Evolutionary conservation across 306 rosid species (phyloP), one percentile per base, ranked within the genome.

Genomic region (Corylus heterophylla): DNA sequence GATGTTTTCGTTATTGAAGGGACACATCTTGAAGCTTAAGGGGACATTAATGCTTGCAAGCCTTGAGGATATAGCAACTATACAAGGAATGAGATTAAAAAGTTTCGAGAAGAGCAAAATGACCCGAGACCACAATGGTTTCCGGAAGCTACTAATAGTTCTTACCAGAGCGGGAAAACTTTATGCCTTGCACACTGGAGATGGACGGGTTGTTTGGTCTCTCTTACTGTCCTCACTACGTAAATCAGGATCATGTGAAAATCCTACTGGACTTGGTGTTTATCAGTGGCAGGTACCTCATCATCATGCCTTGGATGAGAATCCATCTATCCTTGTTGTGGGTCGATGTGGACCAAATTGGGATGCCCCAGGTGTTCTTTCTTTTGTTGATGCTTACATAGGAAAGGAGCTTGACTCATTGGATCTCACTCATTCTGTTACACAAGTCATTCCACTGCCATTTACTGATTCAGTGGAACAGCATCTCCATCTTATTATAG

Each of bases 271-370:
- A 82, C 90, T 91, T 80, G 92, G 76, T 74, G 73, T 96, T 78
- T 96, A 93, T 89, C 97, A 96, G 90, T 96, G 99, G 99, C 99
- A 90, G 89, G 87, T 90, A 76, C 99, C 98, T 4, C 99, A 96
- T 85, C 98, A 96, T 84, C 96, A 89, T 79, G 99, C 97, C 49
- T 20, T 95, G 92, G 97, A 96, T 79, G 94, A 90, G 79, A 91
- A 96, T 86, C 99, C 99, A 73, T 91, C 97, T 76, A 79, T 91
- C 72, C 93, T 96, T 61, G 75, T 96, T 64, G 90, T 85, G 78
- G 99, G 98, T 64, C 91, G 77, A 72, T 96, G 98, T 79, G 93
- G 93, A 74, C 83, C 87, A 83, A 83, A 85, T 81, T 87, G 78
- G 80, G 87, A 85, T 49, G 87, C 89, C 69, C 87, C 93, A 3